These are phyloP conservation scores for Hemisphaericaspora subhashii DNA, from an alignment of 1,139 yeast species.

Conservation along the genomic window DNA sequence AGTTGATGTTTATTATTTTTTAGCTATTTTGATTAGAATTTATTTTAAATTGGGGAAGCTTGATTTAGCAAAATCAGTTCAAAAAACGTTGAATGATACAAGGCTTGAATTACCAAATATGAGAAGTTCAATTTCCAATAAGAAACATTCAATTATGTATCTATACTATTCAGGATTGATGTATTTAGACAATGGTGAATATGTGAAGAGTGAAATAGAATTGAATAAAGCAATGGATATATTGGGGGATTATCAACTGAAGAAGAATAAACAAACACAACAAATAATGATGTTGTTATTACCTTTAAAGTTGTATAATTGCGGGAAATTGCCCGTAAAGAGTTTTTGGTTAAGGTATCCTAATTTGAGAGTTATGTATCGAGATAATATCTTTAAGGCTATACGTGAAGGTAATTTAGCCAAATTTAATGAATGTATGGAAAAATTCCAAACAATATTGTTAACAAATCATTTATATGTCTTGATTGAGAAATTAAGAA, in stretches of 20 bases:
- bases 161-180: constrained; percentile 67
- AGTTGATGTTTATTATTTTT: constrained; percentile 70
- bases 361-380: constrained; percentile 43
- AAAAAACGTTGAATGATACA: constrained; percentile 67
- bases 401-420: constrained; percentile 56
- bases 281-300: constrained; percentile 50
- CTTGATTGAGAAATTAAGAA: constrained; percentile 55
- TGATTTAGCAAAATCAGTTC: constrained; percentile 76
- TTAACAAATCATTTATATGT: constrained; percentile 64
- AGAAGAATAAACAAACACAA: constrained; percentile 28
- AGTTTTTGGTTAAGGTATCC: constrained; percentile 48
- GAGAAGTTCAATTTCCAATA: constrained; percentile 46
- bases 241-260: constrained; percentile 22
- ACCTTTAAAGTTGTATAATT: constrained; percentile 53
- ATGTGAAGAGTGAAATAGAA: constrained; percentile 47
- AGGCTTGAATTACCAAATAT: constrained; percentile 48
- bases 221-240: constrained; percentile 48
- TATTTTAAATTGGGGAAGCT: constrained; percentile 70
- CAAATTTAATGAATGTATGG: constrained; percentile 46
- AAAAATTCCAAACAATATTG: constrained; percentile 48
- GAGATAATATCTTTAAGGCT: constrained; percentile 46
- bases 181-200: constrained; percentile 63
- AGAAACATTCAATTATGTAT: constrained; percentile 58
- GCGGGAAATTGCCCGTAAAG: constrained; percentile 40
- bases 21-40: constrained; percentile 68